Base-by-base conservation (phyloP, 2,329 filamentous ascomycete genomes). In the Ceratocystis albifundus region DNA sequence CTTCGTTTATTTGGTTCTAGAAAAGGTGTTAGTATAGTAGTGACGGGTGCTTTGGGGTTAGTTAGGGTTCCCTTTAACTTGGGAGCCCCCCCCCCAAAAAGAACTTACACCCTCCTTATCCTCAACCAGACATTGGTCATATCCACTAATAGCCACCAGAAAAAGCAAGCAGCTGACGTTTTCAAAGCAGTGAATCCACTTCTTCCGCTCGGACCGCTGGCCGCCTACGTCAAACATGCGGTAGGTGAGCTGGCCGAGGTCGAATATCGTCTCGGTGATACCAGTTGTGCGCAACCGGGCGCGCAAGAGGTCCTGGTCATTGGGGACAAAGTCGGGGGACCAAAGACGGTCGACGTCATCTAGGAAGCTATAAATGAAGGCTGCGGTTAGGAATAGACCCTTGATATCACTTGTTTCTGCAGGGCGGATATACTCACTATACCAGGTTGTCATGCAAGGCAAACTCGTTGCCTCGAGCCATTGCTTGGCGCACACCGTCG, bases 181-280 rank as follows among this genome's bases (percentile, higher is more conserved):
- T 75, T 96, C 91, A 74, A 96, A 96, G 74, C 91, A 94, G 75
- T 96, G 91, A 69, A 96, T 96, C 91, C 91, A 96, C 80, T 96
- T 96, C 82, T 96, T 96, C 69, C 91, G 88, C 77, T 96, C 91
- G 32, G 91, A 96, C 71, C 91, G 82, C 75, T 96, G 91, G 67
- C 91, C 91, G 74, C 91, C 91, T 61, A 96, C 91, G 73, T 96
- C 91, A 76, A 96, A 96, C 91, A 97, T 96, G 72, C 91, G 88
- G 77, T 96, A 96, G 70, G 91, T 96, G 72, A 96, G 83, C 73
- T 93, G 88, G 69, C 91, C 91, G 15, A 96, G 82, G 75, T 96
- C 90, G 75, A 97, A 97, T 69, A 93, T 84, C 1, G 92, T 96
- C 76, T 97, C 93, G 63, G 90, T 96, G 72, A 97, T 97, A 71